A percentile compares a stretch with the other conserved stretches of the same genome.
These are phyloP conservation scores for Penicillium sp. DNA, from an alignment of 2,329 filamentous ascomycete species.

Conservation along the genomic window DNA sequence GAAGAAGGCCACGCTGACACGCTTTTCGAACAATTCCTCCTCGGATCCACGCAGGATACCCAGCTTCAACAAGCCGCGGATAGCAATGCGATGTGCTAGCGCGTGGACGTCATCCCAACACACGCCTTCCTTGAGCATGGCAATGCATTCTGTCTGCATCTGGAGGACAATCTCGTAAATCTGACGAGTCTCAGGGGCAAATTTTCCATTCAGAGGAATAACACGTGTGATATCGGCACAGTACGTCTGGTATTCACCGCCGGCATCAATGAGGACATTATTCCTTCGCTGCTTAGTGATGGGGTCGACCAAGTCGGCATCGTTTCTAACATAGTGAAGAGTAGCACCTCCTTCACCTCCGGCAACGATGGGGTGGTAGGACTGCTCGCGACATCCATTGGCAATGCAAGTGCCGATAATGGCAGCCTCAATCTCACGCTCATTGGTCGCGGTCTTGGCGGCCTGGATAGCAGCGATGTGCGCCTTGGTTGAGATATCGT, in stretches of 20 bases:
- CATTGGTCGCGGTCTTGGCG: slow-evolving; percentile 65
- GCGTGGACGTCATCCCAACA: slow-evolving; percentile 71
- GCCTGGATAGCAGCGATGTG: slow-evolving; percentile 70
- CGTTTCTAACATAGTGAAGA: slow-evolving; percentile 81
- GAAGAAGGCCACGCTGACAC: slow-evolving; percentile 87
- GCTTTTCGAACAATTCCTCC: slow-evolving; percentile 70
- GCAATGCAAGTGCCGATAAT: slow-evolving; percentile 72
- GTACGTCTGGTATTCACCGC: slow-evolving; percentile 80
- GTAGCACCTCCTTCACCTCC: slow-evolving; percentile 78
- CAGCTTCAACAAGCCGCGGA: slow-evolving; percentile 66
- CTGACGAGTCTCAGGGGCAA: slow-evolving; percentile 64
- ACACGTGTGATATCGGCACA: slow-evolving; percentile 88
- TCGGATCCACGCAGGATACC: slow-evolving; percentile 66
- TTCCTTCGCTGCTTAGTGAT: slow-evolving; percentile 51
- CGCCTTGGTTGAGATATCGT: slow-evolving; percentile 72
- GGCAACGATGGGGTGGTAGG: slow-evolving; percentile 87
- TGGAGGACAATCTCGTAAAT: slow-evolving; percentile 75
- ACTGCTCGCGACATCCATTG: slow-evolving; percentile 70
- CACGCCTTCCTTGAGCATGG: slow-evolving; percentile 65
- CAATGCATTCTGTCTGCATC: slow-evolving; percentile 78
- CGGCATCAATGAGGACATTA: slow-evolving; percentile 81
- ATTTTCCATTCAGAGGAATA: slow-evolving; percentile 71
- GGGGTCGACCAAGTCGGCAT: slow-evolving; percentile 62
- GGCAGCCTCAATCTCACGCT: slow-evolving; percentile 77
- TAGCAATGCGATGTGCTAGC: slow-evolving; percentile 69